A percentile compares a stretch with the other conserved stretches of the same genome.
These are phyloP conservation scores for Venturia asperata DNA, from an alignment of 2,329 filamentous ascomycete genomes.

Conservation along the genomic window DNA sequence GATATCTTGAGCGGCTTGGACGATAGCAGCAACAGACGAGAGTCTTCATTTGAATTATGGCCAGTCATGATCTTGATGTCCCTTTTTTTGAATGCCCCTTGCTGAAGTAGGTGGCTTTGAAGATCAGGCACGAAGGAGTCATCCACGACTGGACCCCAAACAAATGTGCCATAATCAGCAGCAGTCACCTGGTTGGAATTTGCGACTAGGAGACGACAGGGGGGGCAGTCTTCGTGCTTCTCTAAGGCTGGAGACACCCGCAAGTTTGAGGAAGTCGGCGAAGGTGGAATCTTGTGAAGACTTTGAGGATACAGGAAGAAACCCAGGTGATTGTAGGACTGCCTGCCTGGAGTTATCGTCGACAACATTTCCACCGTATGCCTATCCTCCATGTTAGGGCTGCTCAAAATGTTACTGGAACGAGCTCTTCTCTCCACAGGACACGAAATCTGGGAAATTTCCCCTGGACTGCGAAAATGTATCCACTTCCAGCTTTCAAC, in stretches of 20 bases:
- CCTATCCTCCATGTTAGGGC: slow-evolving; percentile 19
- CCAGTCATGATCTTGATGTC: slow-evolving; percentile 31
- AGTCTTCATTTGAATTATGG: slow-evolving; percentile 41
- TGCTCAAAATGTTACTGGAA: no score
- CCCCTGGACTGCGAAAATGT: no score
- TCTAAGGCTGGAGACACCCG: slow-evolving; percentile 30
- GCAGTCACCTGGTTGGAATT: slow-evolving; percentile 29
- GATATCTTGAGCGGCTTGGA: slow-evolving; percentile 30
- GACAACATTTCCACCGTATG: slow-evolving; percentile 31
- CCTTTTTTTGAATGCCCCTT: slow-evolving; percentile 34
- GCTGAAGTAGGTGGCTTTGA: slow-evolving; percentile 29
- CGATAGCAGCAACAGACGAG: slow-evolving; percentile 37
- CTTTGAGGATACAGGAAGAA: slow-evolving; percentile 27
- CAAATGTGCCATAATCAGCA: slow-evolving; percentile 29
- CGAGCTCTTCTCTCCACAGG: no score
- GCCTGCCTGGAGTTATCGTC: slow-evolving; percentile 32
- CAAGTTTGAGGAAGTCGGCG: slow-evolving; percentile 28
- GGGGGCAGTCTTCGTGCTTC: slow-evolving; percentile 30
- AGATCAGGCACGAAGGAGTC: slow-evolving; percentile 20
- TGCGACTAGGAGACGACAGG: slow-evolving; percentile 30
- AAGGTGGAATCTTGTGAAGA: slow-evolving; percentile 29
- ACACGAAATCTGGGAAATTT: no score
- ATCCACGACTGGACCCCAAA: slow-evolving; percentile 29
- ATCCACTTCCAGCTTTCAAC: no score
- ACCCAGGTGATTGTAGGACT: slow-evolving; percentile 36